Conservation (phyloP, 306 rosid species). For the Urtica urens region DNA sequence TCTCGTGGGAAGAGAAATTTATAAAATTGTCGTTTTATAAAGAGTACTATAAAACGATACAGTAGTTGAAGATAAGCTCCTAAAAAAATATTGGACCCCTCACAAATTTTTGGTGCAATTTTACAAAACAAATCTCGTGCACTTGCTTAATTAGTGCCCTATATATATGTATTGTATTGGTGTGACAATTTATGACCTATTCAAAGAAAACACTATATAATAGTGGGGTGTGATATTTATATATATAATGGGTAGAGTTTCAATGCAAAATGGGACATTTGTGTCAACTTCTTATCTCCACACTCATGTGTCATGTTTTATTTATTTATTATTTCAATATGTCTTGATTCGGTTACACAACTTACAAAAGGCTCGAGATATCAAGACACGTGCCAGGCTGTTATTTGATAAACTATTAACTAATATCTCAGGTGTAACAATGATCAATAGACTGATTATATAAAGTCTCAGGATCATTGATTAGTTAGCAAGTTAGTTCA, state of each 20-base stretch:
- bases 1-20: neutral
- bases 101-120: constrained; percentile 1
- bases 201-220: too few species aligned
- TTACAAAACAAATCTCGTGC: constrained; percentile 10
- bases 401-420: too few species aligned
- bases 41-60: neutral
- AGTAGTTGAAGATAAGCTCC: constrained; percentile 3
- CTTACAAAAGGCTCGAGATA: too few species aligned
- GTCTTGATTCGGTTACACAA: too few species aligned
- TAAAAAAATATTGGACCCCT: constrained; percentile 9
- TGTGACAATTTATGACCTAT: too few species aligned
- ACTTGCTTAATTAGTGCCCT: neutral
- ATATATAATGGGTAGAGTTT: neutral
- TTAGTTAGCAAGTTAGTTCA: too few species aligned
- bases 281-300: neutral
- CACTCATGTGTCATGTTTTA: neutral
- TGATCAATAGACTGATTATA: too few species aligned
- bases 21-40: neutral
- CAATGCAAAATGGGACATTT: constrained; percentile 17
- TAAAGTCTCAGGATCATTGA: too few species aligned
- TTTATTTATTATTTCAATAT: too few species aligned
- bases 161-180: neutral
- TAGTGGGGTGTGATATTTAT: too few species aligned
- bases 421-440: too few species aligned
- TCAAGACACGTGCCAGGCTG: too few species aligned